Evolutionary conservation across 1,139 yeast species (phyloP).

Genomic region (Magnusiomyces paraingens): DNA sequence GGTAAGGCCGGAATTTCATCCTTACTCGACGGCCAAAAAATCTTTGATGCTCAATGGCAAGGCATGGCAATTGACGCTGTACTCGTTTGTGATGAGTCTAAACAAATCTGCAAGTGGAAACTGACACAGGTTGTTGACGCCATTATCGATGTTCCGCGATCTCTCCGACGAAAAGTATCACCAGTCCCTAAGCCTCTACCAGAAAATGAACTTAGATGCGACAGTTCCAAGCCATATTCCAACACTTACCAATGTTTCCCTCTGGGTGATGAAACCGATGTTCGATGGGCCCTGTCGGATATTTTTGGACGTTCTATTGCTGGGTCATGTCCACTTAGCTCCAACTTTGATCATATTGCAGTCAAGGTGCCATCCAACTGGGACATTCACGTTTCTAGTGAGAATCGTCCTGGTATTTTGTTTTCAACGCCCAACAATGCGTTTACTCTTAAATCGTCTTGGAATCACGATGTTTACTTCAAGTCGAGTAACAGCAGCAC

Average conservation of each 20-base stretch:
- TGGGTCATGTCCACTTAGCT: constrained; percentile 54
- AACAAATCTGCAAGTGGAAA: constrained; percentile 41
- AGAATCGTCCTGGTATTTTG: constrained; percentile 10
- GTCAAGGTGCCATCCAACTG: constrained; percentile 29
- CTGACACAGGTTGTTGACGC: constrained; percentile 70
- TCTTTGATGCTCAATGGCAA: constrained; percentile 95
- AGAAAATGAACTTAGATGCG: constrained; percentile 67
- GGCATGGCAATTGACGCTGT: constrained; percentile 80
- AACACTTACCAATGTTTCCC: constrained; percentile 78
- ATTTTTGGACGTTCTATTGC: constrained; percentile 62
- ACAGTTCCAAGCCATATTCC: constrained; percentile 45
- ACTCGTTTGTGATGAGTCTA: constrained; percentile 45
- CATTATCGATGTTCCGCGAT: constrained; percentile 65
- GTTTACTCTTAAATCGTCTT: constrained; percentile 21
- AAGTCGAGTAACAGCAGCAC: constrained; percentile 32
- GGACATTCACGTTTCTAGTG: constrained; percentile 16
- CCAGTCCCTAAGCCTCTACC: constrained; percentile 79
- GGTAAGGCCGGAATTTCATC: constrained; percentile 89
- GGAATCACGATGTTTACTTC: constrained; percentile 37
- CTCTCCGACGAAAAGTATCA: constrained; percentile 53
- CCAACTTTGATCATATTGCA: constrained; percentile 21
- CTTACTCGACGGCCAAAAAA: constrained; percentile 84
- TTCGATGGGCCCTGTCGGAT: constrained; percentile 51
- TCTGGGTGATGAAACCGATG: constrained; percentile 46
- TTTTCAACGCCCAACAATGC: constrained; percentile 12